Conservation (phyloP, 2,329 filamentous ascomycete genomes). For the Exophiala xenobiotica region DNA sequence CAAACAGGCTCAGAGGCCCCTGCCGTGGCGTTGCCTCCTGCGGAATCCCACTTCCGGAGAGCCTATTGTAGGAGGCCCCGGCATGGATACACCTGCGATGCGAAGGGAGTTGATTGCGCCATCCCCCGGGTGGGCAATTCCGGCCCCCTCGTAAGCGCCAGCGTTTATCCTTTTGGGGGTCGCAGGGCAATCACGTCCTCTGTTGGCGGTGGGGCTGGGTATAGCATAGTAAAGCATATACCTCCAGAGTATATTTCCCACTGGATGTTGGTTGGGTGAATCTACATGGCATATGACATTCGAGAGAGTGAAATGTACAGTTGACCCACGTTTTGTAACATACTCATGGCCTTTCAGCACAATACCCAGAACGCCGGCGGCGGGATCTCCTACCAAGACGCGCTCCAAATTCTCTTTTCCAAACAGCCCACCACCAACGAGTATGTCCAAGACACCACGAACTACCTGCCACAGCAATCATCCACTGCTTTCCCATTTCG, state of each 20-base stretch:
- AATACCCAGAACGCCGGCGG: conserved; percentile 1
- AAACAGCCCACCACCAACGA: conserved; percentile 2
- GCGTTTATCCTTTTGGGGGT: not conserved
- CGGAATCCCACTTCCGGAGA: no score
- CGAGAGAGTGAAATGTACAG: not conserved
- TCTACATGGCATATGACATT: not conserved
- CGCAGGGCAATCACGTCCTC: not conserved
- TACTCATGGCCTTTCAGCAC: conserved; percentile 1
- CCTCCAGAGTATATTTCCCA: conserved; percentile 1
- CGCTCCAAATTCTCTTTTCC: not conserved
- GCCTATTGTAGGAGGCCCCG: not conserved
- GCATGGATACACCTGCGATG: not conserved
- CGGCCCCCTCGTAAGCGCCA: not conserved
- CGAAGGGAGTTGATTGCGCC: not conserved
- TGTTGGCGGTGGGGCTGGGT: not conserved
- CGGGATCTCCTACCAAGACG: not conserved
- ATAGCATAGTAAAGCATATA: conserved; percentile 2
- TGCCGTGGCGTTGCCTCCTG: not conserved
- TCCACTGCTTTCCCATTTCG: conserved; percentile 7
- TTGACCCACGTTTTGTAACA: not conserved
- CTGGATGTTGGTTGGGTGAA: conserved; percentile 4
- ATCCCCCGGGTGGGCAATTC: not conserved
- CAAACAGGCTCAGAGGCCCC: no score
- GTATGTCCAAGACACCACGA: conserved; percentile 1
- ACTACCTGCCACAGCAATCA: not conserved